Conservation (phyloP, 2,329 filamentous ascomycete species). For the Aspergillus latus region DNA sequence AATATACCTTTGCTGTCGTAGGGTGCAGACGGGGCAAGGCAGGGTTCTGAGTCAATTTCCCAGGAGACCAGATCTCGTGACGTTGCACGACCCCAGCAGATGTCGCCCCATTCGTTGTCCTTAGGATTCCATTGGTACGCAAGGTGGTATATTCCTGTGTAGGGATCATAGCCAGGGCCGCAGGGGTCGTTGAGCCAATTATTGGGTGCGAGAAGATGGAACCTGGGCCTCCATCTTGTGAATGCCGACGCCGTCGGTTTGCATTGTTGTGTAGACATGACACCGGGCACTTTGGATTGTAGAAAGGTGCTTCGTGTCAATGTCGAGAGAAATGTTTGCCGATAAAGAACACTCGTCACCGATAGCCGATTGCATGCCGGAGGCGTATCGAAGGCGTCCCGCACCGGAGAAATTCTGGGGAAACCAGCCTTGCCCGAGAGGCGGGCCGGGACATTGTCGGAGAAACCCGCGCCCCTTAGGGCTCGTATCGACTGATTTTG, state of each 20-base stretch:
- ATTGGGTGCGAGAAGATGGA: slow-evolving; percentile 38
- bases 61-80: slow-evolving; percentile 43
- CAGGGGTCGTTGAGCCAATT: slow-evolving; percentile 50
- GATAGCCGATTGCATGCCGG: background rate
- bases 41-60: slow-evolving; percentile 30
- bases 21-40: slow-evolving; percentile 32
- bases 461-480: background rate
- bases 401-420: background rate
- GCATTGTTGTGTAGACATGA: background rate
- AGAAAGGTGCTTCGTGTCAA: background rate
- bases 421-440: background rate
- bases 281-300: too few species aligned
- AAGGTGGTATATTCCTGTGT: slow-evolving; percentile 42
- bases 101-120: slow-evolving; percentile 44
- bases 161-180: slow-evolving; percentile 42
- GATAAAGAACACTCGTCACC: background rate
- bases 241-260: background rate
- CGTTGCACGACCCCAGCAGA: slow-evolving; percentile 44
- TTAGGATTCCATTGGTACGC: slow-evolving; percentile 48
- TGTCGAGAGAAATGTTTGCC: background rate
- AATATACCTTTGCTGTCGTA: slow-evolving; percentile 46
- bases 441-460: background rate
- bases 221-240: slow-evolving; percentile 30
- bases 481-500: background rate
- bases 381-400: too few species aligned